phyloP scores from a whole-genome alignment of 2,329 filamentous ascomycete species.

The Fusarium praegraminearum region DNA sequence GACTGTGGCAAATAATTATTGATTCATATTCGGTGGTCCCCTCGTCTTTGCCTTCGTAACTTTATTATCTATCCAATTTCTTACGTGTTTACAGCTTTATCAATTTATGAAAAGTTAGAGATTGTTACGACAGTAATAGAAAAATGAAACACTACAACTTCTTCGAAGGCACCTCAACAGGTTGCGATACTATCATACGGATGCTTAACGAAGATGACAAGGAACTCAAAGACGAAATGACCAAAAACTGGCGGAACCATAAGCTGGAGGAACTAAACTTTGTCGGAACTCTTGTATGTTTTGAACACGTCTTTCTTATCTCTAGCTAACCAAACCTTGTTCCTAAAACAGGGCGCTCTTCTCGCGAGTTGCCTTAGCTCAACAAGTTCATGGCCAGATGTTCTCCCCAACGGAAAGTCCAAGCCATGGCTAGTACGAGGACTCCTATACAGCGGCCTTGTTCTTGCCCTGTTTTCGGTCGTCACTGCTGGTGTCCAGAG shows the following conservation, averaged over 20 bases:
- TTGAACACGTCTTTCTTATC: not conserved
- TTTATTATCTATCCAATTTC: not conserved
- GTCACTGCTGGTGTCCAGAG: slow-evolving; percentile 16
- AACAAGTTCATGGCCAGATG: slow-evolving; percentile 17
- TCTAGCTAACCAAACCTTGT: not conserved
- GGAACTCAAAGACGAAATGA: slow-evolving; percentile 10
- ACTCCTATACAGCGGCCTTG: slow-evolving; percentile 11
- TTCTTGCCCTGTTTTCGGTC: slow-evolving; percentile 22
- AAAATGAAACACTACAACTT: slow-evolving; percentile 7
- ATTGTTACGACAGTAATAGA: not conserved
- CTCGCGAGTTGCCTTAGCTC: slow-evolving; percentile 24
- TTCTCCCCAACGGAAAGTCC: slow-evolving; percentile 11
- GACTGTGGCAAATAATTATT: not conserved
- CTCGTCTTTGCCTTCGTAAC: not conserved
- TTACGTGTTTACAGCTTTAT: not conserved
- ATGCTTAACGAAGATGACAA: slow-evolving; percentile 21
- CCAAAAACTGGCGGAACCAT: slow-evolving; percentile 21
- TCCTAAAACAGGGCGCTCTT: slow-evolving; percentile 7
- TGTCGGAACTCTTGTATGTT: slow-evolving; percentile 23
- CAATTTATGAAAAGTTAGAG: no score
- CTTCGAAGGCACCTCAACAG: slow-evolving; percentile 6
- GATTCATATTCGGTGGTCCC: no score
- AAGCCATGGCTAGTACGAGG: slow-evolving; percentile 17
- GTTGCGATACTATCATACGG: slow-evolving; percentile 13
- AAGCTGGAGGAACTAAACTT: slow-evolving; percentile 19